Conservation (phyloP, 768 basidiomycete species). For the Amanita pallidorosea region DNA sequence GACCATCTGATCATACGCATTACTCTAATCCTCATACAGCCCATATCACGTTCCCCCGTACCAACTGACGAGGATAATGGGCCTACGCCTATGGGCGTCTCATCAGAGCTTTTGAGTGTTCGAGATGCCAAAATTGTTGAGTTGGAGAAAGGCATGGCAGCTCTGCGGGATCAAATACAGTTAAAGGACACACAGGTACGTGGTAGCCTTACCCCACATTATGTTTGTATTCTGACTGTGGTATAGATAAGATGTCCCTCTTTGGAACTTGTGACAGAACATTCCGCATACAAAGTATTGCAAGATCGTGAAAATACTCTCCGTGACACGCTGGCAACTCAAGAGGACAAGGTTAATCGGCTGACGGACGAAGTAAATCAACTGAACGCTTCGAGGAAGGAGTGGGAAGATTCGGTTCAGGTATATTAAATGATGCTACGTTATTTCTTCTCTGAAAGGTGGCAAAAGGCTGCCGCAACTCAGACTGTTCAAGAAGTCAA, state of each 20-base stretch:
- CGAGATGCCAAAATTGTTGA: slow-evolving; percentile 36
- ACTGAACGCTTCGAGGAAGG: slow-evolving; percentile 26
- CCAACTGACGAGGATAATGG: slow-evolving; percentile 29
- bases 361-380: slow-evolving; percentile 34
- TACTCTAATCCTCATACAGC: slow-evolving; percentile 40
- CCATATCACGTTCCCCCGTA: slow-evolving; percentile 17
- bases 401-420: slow-evolving; percentile 33
- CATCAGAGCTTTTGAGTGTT: slow-evolving; percentile 29
- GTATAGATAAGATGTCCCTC: slow-evolving; percentile 30
- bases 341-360: slow-evolving; percentile 23
- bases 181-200: slow-evolving; percentile 36
- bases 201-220: neutral
- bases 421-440: slow-evolving; percentile 16
- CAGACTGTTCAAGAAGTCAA: slow-evolving; percentile 56
- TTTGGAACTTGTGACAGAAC: slow-evolving; percentile 34
- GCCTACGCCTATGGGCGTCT: slow-evolving; percentile 22
- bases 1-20: slow-evolving; percentile 27
- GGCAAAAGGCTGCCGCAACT: slow-evolving; percentile 20
- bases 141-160: slow-evolving; percentile 33
- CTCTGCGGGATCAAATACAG: slow-evolving; percentile 34
- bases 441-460: slow-evolving; percentile 6
- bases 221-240: slow-evolving; percentile 2
- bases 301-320: slow-evolving; percentile 41
- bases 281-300: slow-evolving; percentile 44
- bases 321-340: slow-evolving; percentile 30